Percentiles rank a stretch among this genome's conserved stretches.
These are phyloP conservation scores for Myriosclerotinia duriaeana DNA, from an alignment of 2,329 filamentous ascomycete genomes.

Conservation along the genomic window DNA sequence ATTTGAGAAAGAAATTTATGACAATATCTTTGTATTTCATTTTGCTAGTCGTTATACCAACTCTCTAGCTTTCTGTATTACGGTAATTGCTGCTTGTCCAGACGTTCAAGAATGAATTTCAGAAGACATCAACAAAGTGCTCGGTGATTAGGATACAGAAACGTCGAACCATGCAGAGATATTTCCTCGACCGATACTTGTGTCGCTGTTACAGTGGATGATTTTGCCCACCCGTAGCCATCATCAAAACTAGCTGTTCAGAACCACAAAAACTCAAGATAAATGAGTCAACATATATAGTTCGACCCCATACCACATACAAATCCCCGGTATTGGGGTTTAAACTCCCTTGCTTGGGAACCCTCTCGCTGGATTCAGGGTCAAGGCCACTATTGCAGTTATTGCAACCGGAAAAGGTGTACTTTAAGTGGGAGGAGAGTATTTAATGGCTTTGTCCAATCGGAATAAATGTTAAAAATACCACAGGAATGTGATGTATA, in stretches of 20 bases:
- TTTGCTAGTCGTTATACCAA: conserved; percentile 19
- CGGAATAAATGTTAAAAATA: too few relatives aligned
- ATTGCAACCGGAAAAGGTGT: conserved; percentile 1
- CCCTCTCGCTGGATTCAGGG: conserved; percentile 3
- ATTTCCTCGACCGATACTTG: conserved; percentile 14
- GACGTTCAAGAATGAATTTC: conserved; percentile 20
- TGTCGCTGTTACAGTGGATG: conserved; percentile 6
- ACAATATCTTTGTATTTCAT: conserved; percentile 20
- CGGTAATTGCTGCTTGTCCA: background rate
- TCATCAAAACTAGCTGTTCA: background rate
- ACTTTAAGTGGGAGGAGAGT: conserved; percentile 6
- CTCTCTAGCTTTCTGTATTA: conserved; percentile 3
- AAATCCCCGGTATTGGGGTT: conserved; percentile 12
- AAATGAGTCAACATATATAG: background rate
- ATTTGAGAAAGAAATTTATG: conserved; percentile 18
- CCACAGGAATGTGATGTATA: too few relatives aligned
- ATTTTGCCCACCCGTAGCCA: conserved; percentile 1
- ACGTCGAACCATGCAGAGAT: conserved; percentile 2
- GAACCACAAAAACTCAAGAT: background rate
- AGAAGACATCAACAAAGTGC: conserved; percentile 4
- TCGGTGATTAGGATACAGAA: conserved; percentile 13
- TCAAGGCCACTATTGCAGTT: conserved; percentile 10
- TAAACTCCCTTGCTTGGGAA: conserved; percentile 13
- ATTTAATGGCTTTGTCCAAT: background rate
- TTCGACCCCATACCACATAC: conserved; percentile 6